Evolutionary conservation across 345 rosid species (phyloP).

Genomic region (Citrus glauca): DNA sequence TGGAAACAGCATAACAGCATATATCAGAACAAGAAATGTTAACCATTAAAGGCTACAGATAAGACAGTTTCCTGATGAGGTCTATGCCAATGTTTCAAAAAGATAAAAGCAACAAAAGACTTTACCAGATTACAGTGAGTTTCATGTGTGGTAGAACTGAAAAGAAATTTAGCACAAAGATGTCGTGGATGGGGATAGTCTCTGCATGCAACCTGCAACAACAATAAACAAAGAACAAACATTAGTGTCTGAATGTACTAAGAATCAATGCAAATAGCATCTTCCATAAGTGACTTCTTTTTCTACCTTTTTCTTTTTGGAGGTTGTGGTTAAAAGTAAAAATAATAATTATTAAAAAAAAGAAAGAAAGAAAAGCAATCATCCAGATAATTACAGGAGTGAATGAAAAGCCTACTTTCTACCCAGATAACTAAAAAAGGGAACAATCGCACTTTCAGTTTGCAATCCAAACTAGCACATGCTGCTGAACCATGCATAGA

Average conservation of each 20-base stretch:
- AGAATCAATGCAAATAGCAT: too few species aligned
- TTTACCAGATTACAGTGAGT: conserved; percentile 63
- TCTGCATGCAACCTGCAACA: conserved; percentile 80
- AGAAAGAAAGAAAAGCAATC: not conserved
- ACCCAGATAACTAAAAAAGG: not conserved
- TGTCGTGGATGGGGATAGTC: conserved; percentile 90
- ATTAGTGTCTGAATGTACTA: not conserved
- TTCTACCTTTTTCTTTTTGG: too few species aligned
- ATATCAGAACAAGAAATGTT: conserved; percentile 1
- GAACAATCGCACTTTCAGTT: conserved; percentile 6
- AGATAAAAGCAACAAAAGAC: not conserved
- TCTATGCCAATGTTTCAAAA: not conserved
- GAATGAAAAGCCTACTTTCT: not conserved
- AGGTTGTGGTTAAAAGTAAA: too few species aligned
- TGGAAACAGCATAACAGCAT: conserved; percentile 2
- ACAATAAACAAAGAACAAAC: not conserved
- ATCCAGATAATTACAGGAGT: not conserved
- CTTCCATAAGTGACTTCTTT: too few species aligned
- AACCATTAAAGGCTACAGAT: not conserved
- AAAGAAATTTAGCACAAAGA: conserved; percentile 59
- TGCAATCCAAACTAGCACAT: conserved; percentile 8
- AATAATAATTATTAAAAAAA: too few species aligned
- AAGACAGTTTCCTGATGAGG: not conserved
- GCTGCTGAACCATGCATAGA: not conserved
- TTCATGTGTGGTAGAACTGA: conserved; percentile 54